Conservation (phyloP, 306 rosid genomes). For the Citrullus colocynthis region DNA sequence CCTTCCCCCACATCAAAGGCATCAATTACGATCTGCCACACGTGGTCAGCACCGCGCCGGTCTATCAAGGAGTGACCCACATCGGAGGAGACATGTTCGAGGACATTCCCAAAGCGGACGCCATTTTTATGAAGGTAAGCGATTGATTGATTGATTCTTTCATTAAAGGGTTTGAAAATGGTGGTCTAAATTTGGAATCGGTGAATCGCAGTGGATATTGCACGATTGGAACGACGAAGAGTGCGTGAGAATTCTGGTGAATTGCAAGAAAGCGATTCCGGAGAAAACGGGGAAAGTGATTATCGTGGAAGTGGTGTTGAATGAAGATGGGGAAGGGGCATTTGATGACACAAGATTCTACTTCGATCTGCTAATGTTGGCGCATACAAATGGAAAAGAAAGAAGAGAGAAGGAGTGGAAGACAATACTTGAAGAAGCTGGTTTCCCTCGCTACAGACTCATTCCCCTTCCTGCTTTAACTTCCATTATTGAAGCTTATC, state of each 20-base stretch:
- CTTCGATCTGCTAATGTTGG: constrained; percentile 43
- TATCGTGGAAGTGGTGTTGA: constrained; percentile 29
- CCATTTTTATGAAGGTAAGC: constrained; percentile 12
- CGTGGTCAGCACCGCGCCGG: constrained; percentile 9
- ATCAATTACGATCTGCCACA: constrained; percentile 19
- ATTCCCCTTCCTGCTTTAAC: constrained; percentile 31
- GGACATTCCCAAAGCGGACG: constrained; percentile 14
- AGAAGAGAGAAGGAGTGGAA: constrained; percentile 50
- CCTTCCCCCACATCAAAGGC: constrained; percentile 12
- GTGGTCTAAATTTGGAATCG: too few relatives aligned
- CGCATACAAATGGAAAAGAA: constrained; percentile 14
- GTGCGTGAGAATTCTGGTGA: constrained; percentile 35
- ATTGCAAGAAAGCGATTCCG: constrained; percentile 37
- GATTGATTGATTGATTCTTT: not conserved
- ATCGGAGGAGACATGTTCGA: constrained; percentile 21
- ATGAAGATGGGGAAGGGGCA: constrained; percentile 21
- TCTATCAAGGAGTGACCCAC: constrained; percentile 9
- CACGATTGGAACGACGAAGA: constrained; percentile 25
- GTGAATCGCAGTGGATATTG: constrained; percentile 4
- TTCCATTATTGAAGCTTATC: constrained; percentile 23
- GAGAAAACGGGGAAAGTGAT: constrained; percentile 38
- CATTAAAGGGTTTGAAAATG: too few relatives aligned
- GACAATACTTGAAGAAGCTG: constrained; percentile 27
- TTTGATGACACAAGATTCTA: constrained; percentile 26
- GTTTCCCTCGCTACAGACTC: constrained; percentile 35